These are phyloP conservation scores for Solanum peruvianum DNA, from an alignment of 257 asterid genomes.

Conservation along the genomic window DNA sequence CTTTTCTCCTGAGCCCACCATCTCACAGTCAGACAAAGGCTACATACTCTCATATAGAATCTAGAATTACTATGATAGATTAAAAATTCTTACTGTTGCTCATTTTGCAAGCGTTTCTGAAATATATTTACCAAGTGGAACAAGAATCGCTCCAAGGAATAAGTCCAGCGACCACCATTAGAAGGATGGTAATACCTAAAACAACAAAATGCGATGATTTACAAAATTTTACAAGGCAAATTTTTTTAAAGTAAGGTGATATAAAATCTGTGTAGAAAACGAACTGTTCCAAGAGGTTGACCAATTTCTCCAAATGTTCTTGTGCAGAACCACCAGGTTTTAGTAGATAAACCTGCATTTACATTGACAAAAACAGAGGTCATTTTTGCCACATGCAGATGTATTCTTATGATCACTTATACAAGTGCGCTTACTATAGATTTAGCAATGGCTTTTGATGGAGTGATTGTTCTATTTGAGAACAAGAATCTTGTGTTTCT, in stretches of 20 bases:
- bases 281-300: conserved; percentile 95
- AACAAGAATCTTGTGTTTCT: conserved; percentile 84
- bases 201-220: background rate
- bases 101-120: conserved; percentile 78
- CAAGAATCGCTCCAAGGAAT: conserved; percentile 74
- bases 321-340: conserved; percentile 87
- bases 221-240: background rate
- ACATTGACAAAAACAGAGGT: conserved; percentile 13
- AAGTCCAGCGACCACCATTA: conserved; percentile 99
- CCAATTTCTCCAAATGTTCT: conserved; percentile 68
- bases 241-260: background rate
- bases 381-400: background rate
- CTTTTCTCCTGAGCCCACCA: conserved; percentile 54
- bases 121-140: conserved; percentile 69
- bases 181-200: conserved; percentile 97
- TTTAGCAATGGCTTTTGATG: conserved; percentile 87
- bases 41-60: background rate
- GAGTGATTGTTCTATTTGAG: conserved; percentile 59
- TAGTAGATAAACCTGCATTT: conserved; percentile 79
- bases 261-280: conserved; percentile 23
- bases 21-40: conserved; percentile 2
- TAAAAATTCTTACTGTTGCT: conserved; percentile 65
- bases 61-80: background rate
- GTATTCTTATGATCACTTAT: background rate
- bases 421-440: conserved; percentile 58